phyloP scores from a whole-genome alignment of 768 basidiomycete species.

The Exidia glandulosa region DNA sequence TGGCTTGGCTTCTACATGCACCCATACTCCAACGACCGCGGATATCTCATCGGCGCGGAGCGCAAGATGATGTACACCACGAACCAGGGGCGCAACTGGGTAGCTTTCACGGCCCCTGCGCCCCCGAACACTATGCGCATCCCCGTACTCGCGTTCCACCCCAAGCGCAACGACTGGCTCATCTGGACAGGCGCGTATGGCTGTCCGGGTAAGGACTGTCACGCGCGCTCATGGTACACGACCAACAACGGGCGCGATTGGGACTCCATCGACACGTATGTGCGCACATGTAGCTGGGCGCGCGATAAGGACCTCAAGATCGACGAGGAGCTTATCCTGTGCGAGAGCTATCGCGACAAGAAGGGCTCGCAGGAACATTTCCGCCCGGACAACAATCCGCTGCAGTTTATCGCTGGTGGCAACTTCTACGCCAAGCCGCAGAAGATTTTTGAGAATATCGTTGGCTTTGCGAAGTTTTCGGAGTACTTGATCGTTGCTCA shows the following conservation, averaged over 20 bases:
- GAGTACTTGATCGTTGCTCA: slow-evolving; percentile 94
- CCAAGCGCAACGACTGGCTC: slow-evolving; percentile 59
- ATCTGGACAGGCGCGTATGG: slow-evolving; percentile 80
- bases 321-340: slow-evolving; percentile 82
- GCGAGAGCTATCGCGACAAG: slow-evolving; percentile 81
- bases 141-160: slow-evolving; percentile 79
- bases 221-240: slow-evolving; percentile 64
- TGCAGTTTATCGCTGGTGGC: slow-evolving; percentile 70
- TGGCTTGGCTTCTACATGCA: slow-evolving; percentile 88
- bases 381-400: slow-evolving; percentile 37
- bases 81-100: slow-evolving; percentile 69
- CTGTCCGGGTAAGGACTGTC: slow-evolving; percentile 54
- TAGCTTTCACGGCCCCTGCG: slow-evolving; percentile 41
- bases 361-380: slow-evolving; percentile 62
- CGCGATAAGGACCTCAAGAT: slow-evolving; percentile 65
- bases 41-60: slow-evolving; percentile 75
- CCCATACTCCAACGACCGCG: slow-evolving; percentile 63
- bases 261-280: slow-evolving; percentile 72
- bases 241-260: slow-evolving; percentile 69
- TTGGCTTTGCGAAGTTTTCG: slow-evolving; percentile 94
- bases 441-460: slow-evolving; percentile 75
- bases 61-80: slow-evolving; percentile 68
- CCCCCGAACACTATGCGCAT: slow-evolving; percentile 72
- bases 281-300: slow-evolving; percentile 87
- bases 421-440: slow-evolving; percentile 62